A percentile compares a stretch with the other conserved stretches of the same genome.
Conservation (phyloP, 345 rosid species). For the Murraya koenigii region DNA sequence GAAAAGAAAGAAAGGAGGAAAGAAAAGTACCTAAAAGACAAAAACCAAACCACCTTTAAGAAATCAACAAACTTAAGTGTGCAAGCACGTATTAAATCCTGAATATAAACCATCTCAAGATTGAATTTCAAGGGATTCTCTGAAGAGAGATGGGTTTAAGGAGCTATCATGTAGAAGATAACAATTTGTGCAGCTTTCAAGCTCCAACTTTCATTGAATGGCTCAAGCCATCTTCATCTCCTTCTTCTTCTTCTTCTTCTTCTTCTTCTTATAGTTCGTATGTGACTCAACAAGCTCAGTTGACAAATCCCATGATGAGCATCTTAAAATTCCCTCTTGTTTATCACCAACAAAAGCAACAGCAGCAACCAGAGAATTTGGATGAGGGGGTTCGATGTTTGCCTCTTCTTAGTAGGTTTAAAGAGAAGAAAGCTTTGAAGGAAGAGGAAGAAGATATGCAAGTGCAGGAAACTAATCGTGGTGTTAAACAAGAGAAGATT, state of each 20-base stretch:
- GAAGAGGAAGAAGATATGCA: slow-evolving; percentile 33
- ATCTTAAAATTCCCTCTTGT: slow-evolving; percentile 19
- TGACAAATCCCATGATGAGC: slow-evolving; percentile 25
- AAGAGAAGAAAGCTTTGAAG: slow-evolving; percentile 35
- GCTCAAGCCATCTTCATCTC: slow-evolving; percentile 57
- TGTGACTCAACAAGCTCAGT: slow-evolving; percentile 29
- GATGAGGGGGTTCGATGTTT: slow-evolving; percentile 41
- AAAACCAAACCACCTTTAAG: slow-evolving; percentile 43
- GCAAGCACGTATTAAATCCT: slow-evolving; percentile 33
- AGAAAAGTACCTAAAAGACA: slow-evolving; percentile 43
- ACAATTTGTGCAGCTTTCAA: slow-evolving; percentile 26
- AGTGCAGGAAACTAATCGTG: slow-evolving; percentile 12
- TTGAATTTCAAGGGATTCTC: slow-evolving; percentile 13
- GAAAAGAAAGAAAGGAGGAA: slow-evolving; percentile 23
- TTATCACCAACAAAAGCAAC: slow-evolving; percentile 14
- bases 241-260: slow-evolving; percentile 22
- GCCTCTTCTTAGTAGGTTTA: slow-evolving; percentile 54
- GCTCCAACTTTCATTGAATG: slow-evolving; percentile 74
- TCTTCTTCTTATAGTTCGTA: slow-evolving; percentile 26
- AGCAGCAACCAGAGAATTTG: slow-evolving; percentile 7
- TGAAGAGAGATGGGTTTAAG: slow-evolving; percentile 45
- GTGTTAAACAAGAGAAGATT: slow-evolving; percentile 30
- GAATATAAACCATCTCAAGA: slow-evolving; percentile 29
- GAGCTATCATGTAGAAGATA: slow-evolving; percentile 40
- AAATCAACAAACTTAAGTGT: slow-evolving; percentile 38